A percentile compares a stretch with the other conserved stretches of the same genome.
Conservation (phyloP, 2,329 filamentous ascomycete genomes). For the Dactylellina leptospora region DNA sequence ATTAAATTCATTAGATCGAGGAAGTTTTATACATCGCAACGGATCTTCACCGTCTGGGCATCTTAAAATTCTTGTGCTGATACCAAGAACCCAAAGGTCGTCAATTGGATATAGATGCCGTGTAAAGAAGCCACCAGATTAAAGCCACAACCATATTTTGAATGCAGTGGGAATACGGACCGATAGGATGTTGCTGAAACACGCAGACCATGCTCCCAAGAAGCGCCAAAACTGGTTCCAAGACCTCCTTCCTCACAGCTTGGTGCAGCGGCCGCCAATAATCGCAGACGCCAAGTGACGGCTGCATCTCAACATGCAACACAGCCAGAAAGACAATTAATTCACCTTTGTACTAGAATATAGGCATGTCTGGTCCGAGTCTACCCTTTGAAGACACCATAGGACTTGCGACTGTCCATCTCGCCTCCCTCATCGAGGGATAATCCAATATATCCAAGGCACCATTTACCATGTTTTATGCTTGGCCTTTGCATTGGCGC, state of each 20-base stretch:
- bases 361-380: too few species aligned
- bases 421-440: constrained; percentile 8
- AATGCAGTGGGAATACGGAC: constrained; percentile 42
- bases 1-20: not conserved
- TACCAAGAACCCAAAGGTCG: too few species aligned
- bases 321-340: not conserved
- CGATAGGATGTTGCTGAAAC: constrained; percentile 48
- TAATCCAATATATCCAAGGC: constrained; percentile 29
- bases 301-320: constrained; percentile 35
- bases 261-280: constrained; percentile 22
- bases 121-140: too few species aligned
- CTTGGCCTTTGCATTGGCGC: constrained; percentile 33
- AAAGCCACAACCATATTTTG: too few species aligned
- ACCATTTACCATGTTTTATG: constrained; percentile 35
- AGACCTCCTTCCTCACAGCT: constrained; percentile 19
- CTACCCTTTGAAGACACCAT: not conserved
- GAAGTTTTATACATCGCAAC: constrained; percentile 26
- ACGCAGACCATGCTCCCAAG: constrained; percentile 31
- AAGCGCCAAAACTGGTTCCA: constrained; percentile 44
- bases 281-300: constrained; percentile 19
- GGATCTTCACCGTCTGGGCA: not conserved
- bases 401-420: constrained; percentile 12
- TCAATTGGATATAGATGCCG: too few species aligned
- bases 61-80: not conserved
- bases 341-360: not conserved